These are phyloP conservation scores for Boletus patriciae DNA, from an alignment of 768 basidiomycete genomes.

Conservation along the genomic window DNA sequence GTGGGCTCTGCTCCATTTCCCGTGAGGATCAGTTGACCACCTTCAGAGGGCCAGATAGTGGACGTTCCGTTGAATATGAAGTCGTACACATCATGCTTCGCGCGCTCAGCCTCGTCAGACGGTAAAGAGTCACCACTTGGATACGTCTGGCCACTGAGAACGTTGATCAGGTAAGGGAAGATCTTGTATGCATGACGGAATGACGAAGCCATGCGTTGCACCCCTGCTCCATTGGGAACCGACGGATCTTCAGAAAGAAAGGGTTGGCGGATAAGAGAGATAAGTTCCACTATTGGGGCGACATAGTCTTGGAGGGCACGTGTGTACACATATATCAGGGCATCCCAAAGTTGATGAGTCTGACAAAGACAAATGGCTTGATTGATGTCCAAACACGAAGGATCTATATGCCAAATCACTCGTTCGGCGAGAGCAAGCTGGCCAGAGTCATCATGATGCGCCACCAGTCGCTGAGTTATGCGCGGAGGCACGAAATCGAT, in stretches of 20 bases:
- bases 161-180: constrained; percentile 81
- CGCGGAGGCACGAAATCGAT: constrained; percentile 79
- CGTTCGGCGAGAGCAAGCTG: constrained; percentile 79
- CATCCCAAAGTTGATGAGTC: constrained; percentile 82
- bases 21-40: constrained; percentile 72
- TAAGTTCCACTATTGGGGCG: constrained; percentile 81
- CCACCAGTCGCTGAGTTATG: constrained; percentile 82
- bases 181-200: constrained; percentile 86
- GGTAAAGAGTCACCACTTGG: constrained; percentile 78
- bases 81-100: constrained; percentile 71
- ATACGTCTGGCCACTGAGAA: constrained; percentile 80
- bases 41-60: constrained; percentile 75
- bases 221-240: constrained; percentile 10
- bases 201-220: constrained; percentile 19
- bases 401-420: constrained; percentile 96
- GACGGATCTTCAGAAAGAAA: neutral
- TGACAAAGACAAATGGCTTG: constrained; percentile 89
- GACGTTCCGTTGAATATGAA: constrained; percentile 87
- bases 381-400: constrained; percentile 86
- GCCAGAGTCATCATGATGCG: constrained; percentile 68
- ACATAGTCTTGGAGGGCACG: constrained; percentile 86
- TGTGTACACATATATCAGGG: constrained; percentile 91
- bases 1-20: constrained; percentile 74
- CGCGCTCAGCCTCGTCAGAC: constrained; percentile 60
- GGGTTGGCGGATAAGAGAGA: constrained; percentile 65